These are phyloP conservation scores for Chlorella sp. DNA, from an alignment of 139 green algal genomes.

Conservation along the genomic window DNA sequence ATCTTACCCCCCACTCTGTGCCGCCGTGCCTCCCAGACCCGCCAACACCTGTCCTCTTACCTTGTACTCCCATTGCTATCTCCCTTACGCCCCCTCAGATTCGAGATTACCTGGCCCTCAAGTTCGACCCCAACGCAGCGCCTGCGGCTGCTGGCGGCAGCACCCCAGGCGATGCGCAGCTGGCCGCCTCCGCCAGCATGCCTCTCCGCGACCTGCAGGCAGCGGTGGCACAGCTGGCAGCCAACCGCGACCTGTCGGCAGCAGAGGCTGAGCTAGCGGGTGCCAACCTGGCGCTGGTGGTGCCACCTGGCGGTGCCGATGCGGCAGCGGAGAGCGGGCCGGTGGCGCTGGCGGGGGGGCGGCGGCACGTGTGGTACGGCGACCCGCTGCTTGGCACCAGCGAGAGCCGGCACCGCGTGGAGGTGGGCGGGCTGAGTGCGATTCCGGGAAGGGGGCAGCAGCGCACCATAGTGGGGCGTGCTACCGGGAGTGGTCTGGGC, in stretches of 20 bases:
- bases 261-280: conserved; percentile 15
- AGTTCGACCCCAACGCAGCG: neutral
- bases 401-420: conserved; percentile 8
- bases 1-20: too few species aligned
- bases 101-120: conserved; percentile 2
- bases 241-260: neutral
- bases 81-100: neutral
- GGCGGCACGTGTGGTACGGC: conserved; percentile 26
- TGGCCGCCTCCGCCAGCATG: neutral
- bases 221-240: neutral
- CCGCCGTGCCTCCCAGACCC: too few species aligned
- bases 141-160: neutral
- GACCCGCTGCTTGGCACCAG: conserved; percentile 16
- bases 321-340: neutral
- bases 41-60: too few species aligned
- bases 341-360: neutral
- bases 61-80: neutral
- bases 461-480: neutral
- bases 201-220: neutral
- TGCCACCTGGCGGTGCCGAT: neutral
- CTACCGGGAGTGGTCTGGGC: too few species aligned
- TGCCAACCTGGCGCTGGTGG: conserved; percentile 14
- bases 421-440: neutral
- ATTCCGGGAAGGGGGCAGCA: neutral
- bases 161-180: neutral